Evolutionary conservation across 805 yeast species (phyloP).

Genomic region (Zygosaccharomyces pseudorouxii): DNA sequence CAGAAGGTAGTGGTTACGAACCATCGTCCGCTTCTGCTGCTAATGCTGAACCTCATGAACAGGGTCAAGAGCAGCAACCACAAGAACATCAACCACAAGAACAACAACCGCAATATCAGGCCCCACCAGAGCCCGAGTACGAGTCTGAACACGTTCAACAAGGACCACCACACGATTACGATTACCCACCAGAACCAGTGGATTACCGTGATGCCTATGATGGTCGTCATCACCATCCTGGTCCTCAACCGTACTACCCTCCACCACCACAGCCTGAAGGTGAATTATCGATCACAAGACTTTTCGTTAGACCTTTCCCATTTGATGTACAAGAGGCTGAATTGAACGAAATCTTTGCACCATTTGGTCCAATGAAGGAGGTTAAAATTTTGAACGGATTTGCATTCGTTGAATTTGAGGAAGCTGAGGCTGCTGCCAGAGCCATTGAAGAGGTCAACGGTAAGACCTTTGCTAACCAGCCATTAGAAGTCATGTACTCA

Average conservation of each 20-base stretch:
- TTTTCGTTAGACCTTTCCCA: conserved; percentile 62
- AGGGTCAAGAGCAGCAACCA: conserved; percentile 12
- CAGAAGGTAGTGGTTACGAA: background rate
- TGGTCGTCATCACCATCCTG: conserved; percentile 17
- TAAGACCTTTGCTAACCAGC: conserved; percentile 54
- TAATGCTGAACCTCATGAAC: background rate
- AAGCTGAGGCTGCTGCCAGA: conserved; percentile 60
- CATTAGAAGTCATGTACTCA: conserved; percentile 42
- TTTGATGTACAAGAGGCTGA: conserved; percentile 52
- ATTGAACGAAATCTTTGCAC: conserved; percentile 62
- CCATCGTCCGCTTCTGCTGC: background rate
- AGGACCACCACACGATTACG: conserved; percentile 21
- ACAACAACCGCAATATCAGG: conserved; percentile 3
- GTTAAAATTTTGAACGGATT: conserved; percentile 74
- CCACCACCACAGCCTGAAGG: conserved; percentile 32
- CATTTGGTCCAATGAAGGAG: conserved; percentile 63
- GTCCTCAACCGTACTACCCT: conserved; percentile 22
- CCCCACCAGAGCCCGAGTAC: conserved; percentile 12
- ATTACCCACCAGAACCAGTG: conserved; percentile 11
- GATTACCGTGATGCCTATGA: conserved; percentile 13
- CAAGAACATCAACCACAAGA: conserved; percentile 14
- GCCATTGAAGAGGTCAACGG: conserved; percentile 80
- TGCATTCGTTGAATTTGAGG: conserved; percentile 84
- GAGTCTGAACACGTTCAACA: conserved; percentile 11
- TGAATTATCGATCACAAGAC: conserved; percentile 41